These are phyloP conservation scores for Aphanomyces astaci DNA, from an alignment of 352 stramenopile genomes.

Conservation along the genomic window DNA sequence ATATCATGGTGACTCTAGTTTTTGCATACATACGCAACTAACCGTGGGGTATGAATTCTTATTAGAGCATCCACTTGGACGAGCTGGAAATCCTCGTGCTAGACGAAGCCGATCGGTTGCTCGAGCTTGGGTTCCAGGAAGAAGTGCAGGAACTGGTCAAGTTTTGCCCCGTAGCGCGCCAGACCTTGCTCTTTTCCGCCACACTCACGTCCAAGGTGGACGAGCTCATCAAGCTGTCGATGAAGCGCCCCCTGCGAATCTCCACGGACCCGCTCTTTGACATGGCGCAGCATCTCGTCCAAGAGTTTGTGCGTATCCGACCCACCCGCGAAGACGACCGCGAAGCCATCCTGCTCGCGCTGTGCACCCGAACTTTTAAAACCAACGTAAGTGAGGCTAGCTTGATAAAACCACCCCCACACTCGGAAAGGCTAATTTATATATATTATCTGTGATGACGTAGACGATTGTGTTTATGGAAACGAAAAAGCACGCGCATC, in stretches of 20 bases:
- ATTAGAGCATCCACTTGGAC: constrained; percentile 94
- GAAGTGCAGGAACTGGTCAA: constrained; percentile 95
- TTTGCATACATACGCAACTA: too few relatives aligned
- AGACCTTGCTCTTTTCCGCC: constrained; percentile 99
- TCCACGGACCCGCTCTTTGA: constrained; percentile 90
- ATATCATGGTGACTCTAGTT: too few relatives aligned
- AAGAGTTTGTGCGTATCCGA: constrained; percentile 98
- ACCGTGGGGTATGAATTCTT: too few relatives aligned
- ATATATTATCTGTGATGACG: too few relatives aligned
- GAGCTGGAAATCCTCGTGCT: constrained; percentile 97
- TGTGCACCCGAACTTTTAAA: constrained; percentile 94
- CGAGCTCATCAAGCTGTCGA: constrained; percentile 93
- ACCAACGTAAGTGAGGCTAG: constrained; percentile 40
- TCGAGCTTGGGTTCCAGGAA: constrained; percentile 98
- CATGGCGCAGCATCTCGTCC: constrained; percentile 93
- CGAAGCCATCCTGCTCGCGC: constrained; percentile 92
- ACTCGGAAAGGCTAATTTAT: background rate
- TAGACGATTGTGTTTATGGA: constrained; percentile 99
- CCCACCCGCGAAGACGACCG: constrained; percentile 86
- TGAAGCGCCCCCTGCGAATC: constrained; percentile 95
- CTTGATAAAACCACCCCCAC: background rate
- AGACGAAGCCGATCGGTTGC: constrained; percentile 91
- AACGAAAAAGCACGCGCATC: constrained; percentile 94
- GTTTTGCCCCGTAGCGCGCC: constrained; percentile 89
- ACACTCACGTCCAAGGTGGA: constrained; percentile 98